These are phyloP conservation scores for Syzygium jambos DNA, from an alignment of 345 rosid species.

Conservation along the genomic window DNA sequence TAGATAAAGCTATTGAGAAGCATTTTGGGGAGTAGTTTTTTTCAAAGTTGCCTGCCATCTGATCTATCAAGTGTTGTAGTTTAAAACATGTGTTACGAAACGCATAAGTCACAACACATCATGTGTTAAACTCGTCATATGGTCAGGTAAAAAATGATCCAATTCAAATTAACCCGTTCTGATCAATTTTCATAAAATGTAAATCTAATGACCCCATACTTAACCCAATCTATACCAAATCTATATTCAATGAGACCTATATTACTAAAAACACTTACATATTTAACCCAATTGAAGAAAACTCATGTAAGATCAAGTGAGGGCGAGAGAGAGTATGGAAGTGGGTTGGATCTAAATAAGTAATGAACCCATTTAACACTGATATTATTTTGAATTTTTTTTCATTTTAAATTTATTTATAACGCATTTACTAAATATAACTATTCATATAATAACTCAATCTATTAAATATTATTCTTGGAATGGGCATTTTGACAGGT, in stretches of 20 bases:
- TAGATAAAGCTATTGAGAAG: neutral
- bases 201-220: neutral
- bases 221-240: rapidly evolving
- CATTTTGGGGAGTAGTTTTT: neutral
- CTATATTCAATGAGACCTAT: rapidly evolving
- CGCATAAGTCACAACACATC: neutral
- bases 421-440: neutral
- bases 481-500: neutral
- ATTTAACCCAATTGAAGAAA: neutral
- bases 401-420: neutral
- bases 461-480: neutral
- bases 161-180: rapidly evolving
- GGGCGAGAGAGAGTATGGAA: rapidly evolving
- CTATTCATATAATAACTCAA: neutral
- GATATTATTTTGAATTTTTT: rapidly evolving
- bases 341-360: neutral
- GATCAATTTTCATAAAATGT: neutral
- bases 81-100: neutral
- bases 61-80: neutral
- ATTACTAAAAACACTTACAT: neutral
- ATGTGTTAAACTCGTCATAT: rapidly evolving
- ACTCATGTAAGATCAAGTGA: neutral
- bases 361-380: rapidly evolving
- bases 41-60: neutral
- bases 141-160: rapidly evolving